Evolutionary conservation across 352 stramenopile species (phyloP).

Genomic region (Aphanomyces stellatus): DNA sequence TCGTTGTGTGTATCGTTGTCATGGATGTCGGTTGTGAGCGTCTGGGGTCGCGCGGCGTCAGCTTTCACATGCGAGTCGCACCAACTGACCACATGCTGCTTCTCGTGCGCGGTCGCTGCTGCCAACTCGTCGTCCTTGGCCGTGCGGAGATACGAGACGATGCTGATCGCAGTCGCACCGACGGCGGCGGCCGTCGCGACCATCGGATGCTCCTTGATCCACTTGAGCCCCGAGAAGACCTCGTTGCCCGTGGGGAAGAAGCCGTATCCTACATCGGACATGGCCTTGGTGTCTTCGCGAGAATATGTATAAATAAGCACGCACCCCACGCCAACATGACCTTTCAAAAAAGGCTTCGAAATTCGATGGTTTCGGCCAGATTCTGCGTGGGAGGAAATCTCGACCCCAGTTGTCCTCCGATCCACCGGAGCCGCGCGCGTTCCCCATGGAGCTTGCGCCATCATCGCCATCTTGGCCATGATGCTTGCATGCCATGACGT

Average conservation of each 20-base stretch:
- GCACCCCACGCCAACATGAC: background rate
- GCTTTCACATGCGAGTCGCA: conserved; percentile 51
- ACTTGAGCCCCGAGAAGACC: conserved; percentile 71
- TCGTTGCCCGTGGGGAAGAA: conserved; percentile 84
- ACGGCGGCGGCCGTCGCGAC: conserved; percentile 56
- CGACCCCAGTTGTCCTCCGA: too few species aligned
- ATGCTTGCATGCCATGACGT: too few species aligned
- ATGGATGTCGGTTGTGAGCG: background rate
- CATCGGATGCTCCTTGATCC: conserved; percentile 80
- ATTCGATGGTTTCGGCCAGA: too few species aligned
- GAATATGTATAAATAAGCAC: background rate
- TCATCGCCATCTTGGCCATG: too few species aligned
- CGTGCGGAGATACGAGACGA: conserved; percentile 61
- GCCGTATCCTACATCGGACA: conserved; percentile 21
- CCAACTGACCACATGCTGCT: conserved; percentile 50
- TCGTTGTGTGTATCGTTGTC: background rate
- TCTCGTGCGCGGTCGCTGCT: background rate
- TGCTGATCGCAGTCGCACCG: conserved; percentile 50
- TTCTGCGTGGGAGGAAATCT: too few species aligned
- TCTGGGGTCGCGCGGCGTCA: background rate
- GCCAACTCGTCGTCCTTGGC: background rate
- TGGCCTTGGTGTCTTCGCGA: too few species aligned
- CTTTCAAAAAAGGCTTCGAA: conserved; percentile 3
- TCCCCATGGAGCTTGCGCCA: too few species aligned
- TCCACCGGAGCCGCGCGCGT: too few species aligned